phyloP scores from a whole-genome alignment of 2,329 filamentous ascomycete genomes.

The Trichoderma gracile region DNA sequence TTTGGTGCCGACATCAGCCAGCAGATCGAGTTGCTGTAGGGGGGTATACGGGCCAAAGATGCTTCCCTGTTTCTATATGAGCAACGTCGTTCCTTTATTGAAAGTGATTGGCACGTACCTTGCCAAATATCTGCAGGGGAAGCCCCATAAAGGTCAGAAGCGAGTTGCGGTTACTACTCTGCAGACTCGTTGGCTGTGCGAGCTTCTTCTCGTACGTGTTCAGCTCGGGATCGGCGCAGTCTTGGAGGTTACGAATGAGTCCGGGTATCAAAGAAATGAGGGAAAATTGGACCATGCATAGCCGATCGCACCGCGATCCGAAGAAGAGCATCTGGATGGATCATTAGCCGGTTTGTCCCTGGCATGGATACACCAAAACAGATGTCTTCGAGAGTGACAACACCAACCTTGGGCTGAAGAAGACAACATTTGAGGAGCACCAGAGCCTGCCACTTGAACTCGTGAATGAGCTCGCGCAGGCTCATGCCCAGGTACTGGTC shows the following conservation, averaged over 20 bases:
- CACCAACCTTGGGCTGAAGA: conserved; percentile 82
- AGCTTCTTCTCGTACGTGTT: conserved; percentile 77
- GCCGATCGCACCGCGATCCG: conserved; percentile 87
- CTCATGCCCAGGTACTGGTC: conserved; percentile 90
- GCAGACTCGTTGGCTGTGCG: conserved; percentile 77
- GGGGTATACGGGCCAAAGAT: conserved; percentile 97
- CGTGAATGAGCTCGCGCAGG: conserved; percentile 84
- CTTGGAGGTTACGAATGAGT: conserved; percentile 85
- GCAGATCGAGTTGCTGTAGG: conserved; percentile 88
- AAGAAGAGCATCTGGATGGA: conserved; percentile 90
- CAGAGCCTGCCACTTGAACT: conserved; percentile 92
- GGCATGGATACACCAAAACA: background rate
- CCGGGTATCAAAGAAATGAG: conserved; percentile 93
- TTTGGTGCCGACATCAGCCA: conserved; percentile 92
- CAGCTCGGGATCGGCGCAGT: conserved; percentile 92
- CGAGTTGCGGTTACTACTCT: conserved; percentile 88
- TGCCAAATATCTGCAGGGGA: conserved; percentile 92
- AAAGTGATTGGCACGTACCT: conserved; percentile 50
- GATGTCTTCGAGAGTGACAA: background rate
- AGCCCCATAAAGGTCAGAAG: conserved; percentile 92
- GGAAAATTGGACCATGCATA: conserved; percentile 99
- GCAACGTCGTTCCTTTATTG: background rate
- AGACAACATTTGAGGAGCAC: conserved; percentile 92
- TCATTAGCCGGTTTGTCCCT: background rate
- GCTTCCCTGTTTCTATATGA: conserved; percentile 62